Evolutionary conservation across 2,329 filamentous ascomycete species (phyloP).

Genomic region (Dactylella cylindrospora): DNA sequence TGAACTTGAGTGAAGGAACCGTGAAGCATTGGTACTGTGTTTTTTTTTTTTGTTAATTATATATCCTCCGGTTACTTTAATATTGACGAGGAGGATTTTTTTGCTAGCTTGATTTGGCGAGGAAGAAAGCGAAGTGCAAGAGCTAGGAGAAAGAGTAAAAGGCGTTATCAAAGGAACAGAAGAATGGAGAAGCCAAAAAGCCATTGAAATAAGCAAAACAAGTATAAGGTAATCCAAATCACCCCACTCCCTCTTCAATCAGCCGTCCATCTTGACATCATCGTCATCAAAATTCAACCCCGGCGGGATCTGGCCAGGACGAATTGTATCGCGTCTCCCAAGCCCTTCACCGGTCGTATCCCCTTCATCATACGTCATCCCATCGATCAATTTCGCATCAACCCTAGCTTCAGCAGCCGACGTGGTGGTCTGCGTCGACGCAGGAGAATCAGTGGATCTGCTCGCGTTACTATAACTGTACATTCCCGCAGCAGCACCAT

Average conservation of each 20-base stretch:
- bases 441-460: conserved; percentile 40
- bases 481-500: conserved; percentile 19
- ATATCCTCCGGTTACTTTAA: too few species aligned
- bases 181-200: conserved; percentile 1
- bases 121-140: not conserved
- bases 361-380: conserved; percentile 49
- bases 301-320: conserved; percentile 35
- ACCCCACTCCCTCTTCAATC: conserved; percentile 5
- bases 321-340: conserved; percentile 38
- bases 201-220: not conserved
- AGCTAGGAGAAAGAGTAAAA: not conserved
- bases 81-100: too few species aligned
- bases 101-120: too few species aligned
- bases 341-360: conserved; percentile 40
- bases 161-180: not conserved
- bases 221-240: not conserved
- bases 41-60: too few species aligned
- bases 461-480: conserved; percentile 11
- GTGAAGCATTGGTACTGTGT: too few species aligned
- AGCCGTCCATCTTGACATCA: too few species aligned
- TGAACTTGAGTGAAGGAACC: not conserved
- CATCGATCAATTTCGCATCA: conserved; percentile 48
- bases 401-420: conserved; percentile 45
- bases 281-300: conserved; percentile 21
- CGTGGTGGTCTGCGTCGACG: conserved; percentile 45